phyloP scores from a whole-genome alignment of 75 land plant genomes.

The Selaginella tamariscina region DNA sequence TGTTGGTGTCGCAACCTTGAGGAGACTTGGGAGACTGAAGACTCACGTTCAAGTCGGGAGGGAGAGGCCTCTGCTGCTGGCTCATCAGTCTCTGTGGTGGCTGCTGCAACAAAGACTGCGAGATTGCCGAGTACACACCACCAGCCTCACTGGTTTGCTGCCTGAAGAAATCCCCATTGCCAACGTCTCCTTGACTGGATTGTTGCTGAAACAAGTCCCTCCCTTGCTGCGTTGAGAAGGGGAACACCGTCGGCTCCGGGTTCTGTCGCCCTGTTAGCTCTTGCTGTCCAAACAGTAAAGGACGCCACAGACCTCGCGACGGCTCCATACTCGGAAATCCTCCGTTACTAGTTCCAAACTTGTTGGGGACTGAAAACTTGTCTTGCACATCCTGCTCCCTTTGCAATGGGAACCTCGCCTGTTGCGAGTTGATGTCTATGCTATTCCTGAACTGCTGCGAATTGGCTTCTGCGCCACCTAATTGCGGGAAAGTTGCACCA shows the following conservation, averaged over 20 bases:
- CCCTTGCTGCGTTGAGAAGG: background rate
- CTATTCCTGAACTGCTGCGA: no score
- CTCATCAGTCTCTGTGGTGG: background rate
- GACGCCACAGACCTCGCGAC: background rate
- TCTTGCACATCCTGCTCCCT: background rate
- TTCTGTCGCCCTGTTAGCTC: background rate
- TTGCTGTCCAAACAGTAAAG: background rate
- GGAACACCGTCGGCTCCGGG: background rate
- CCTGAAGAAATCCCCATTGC: constrained; percentile 1
- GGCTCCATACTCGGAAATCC: background rate
- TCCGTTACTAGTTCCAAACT: background rate
- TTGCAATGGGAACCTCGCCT: background rate
- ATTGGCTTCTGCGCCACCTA: no score
- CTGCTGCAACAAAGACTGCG: background rate
- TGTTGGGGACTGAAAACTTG: background rate
- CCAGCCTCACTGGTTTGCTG: background rate
- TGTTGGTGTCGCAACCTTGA: constrained; percentile 22
- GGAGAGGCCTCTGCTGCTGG: constrained; percentile 18
- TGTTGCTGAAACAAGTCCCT: background rate
- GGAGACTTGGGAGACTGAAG: constrained; percentile 32
- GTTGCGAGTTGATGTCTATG: background rate
- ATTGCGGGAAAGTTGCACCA: no score
- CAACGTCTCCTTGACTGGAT: background rate
- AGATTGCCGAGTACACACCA: background rate
- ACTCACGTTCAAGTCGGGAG: constrained; percentile 34